Conservation (phyloP, 2,329 filamentous ascomycete genomes). For the Arthrobotrys musiformis region DNA sequence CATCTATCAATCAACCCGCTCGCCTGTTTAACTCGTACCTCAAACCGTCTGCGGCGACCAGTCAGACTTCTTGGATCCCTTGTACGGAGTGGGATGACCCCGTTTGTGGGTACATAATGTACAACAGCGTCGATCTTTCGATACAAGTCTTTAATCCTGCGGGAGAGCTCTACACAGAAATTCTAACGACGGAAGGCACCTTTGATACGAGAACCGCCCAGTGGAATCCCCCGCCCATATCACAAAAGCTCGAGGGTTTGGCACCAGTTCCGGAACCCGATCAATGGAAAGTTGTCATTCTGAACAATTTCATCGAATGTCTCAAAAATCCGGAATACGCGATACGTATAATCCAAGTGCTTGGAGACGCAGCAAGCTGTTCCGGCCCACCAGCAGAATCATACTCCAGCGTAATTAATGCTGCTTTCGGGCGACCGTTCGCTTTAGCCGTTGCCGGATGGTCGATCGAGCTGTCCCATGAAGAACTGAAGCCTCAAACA, state of each 20-base stretch:
- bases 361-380: background rate
- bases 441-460: background rate
- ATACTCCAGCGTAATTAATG: background rate
- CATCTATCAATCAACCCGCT: slow-evolving; percentile 63
- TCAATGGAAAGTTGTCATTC: background rate
- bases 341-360: background rate
- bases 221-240: background rate
- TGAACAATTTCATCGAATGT: background rate
- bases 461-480: background rate
- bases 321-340: background rate
- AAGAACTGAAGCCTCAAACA: background rate
- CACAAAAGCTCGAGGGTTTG: background rate
- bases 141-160: background rate
- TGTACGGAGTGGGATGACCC: background rate
- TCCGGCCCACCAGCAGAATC: background rate
- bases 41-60: background rate
- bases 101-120: background rate
- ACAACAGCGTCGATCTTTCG: background rate
- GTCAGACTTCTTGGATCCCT: background rate
- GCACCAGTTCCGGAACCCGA: background rate
- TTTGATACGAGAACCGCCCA: background rate
- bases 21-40: slow-evolving; percentile 58
- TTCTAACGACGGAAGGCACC: background rate
- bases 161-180: background rate
- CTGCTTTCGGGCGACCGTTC: background rate